These are phyloP conservation scores for Cadophora malorum DNA, from an alignment of 2,329 filamentous ascomycete species.

Conservation along the genomic window DNA sequence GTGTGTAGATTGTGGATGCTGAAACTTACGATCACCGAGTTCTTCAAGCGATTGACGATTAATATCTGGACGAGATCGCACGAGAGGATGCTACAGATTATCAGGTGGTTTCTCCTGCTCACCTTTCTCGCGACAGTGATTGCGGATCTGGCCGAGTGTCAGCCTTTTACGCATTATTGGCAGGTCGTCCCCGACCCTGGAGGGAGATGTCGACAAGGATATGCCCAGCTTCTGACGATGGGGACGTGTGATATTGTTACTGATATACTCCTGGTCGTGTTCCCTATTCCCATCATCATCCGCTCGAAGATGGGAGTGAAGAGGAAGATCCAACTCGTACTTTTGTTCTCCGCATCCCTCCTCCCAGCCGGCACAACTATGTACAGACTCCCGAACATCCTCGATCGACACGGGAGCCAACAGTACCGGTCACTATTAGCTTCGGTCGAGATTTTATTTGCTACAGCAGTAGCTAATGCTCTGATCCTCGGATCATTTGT, in stretches of 20 bases:
- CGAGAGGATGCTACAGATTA: constrained; percentile 70
- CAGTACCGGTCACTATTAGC: constrained; percentile 89
- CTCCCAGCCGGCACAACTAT: constrained; percentile 80
- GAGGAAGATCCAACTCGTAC: constrained; percentile 78
- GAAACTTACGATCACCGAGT: constrained; percentile 90
- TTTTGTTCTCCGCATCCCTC: constrained; percentile 85
- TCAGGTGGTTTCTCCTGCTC: constrained; percentile 76
- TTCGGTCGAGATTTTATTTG: constrained; percentile 88
- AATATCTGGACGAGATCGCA: constrained; percentile 83
- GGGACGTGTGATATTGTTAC: constrained; percentile 88
- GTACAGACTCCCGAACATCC: constrained; percentile 81
- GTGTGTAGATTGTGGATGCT: constrained; percentile 81
- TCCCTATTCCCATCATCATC: constrained; percentile 88
- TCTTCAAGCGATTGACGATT: constrained; percentile 83
- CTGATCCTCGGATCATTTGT: constrained; percentile 93
- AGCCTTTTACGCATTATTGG: constrained; percentile 76
- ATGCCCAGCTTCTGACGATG: constrained; percentile 87
- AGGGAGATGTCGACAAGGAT: constrained; percentile 83
- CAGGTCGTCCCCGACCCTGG: constrained; percentile 87
- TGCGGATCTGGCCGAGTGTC: constrained; percentile 84
- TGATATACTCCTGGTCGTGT: constrained; percentile 84
- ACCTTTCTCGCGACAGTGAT: constrained; percentile 85
- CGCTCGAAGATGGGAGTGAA: constrained; percentile 76
- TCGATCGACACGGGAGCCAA: constrained; percentile 73
- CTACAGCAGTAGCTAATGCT: constrained; percentile 85